These are phyloP conservation scores for Penicillium brevicompactum DNA, from an alignment of 2,329 filamentous ascomycete genomes.

Conservation along the genomic window DNA sequence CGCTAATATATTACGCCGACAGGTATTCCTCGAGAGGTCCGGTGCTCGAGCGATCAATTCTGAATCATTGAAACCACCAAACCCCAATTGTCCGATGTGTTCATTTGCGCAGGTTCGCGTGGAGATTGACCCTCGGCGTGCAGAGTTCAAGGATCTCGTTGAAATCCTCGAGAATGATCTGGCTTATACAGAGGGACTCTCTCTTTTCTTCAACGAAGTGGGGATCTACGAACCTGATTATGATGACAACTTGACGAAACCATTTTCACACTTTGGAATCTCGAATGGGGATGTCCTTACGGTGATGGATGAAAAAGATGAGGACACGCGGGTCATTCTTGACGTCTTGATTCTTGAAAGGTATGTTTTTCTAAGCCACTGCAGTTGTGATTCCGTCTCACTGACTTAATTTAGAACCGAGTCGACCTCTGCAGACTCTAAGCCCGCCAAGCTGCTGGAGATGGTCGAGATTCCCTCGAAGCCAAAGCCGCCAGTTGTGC, in stretches of 20 bases:
- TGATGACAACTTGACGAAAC: slow-evolving; percentile 80
- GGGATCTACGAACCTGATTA: slow-evolving; percentile 90
- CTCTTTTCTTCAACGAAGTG: slow-evolving; percentile 71
- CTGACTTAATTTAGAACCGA: slow-evolving; percentile 28
- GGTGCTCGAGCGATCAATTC: slow-evolving; percentile 61
- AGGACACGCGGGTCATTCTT: slow-evolving; percentile 72
- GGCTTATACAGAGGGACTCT: slow-evolving; percentile 79
- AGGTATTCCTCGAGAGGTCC: slow-evolving; percentile 76
- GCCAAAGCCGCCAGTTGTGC: slow-evolving; percentile 40
- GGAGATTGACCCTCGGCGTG: slow-evolving; percentile 67
- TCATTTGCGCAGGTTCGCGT: slow-evolving; percentile 70
- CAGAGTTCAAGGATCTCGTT: slow-evolving; percentile 78
- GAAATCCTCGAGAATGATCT: slow-evolving; percentile 72
- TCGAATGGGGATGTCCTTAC: slow-evolving; percentile 75
- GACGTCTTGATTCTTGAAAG: slow-evolving; percentile 58
- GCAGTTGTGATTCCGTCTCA: not conserved
- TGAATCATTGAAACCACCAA: slow-evolving; percentile 63
- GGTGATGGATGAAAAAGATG: slow-evolving; percentile 77
- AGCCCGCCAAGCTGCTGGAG: slow-evolving; percentile 43
- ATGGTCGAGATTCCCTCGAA: slow-evolving; percentile 52
- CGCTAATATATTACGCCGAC: not conserved
- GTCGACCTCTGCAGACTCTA: slow-evolving; percentile 37
- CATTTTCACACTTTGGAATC: slow-evolving; percentile 75
- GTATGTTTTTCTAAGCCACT: slow-evolving; percentile 21
- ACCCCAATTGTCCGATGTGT: slow-evolving; percentile 82